Evolutionary conservation across 768 basidiomycete species (phyloP), one percentile per base, ranked within the genome.

Genomic region (Russula ochroleuca): DNA sequence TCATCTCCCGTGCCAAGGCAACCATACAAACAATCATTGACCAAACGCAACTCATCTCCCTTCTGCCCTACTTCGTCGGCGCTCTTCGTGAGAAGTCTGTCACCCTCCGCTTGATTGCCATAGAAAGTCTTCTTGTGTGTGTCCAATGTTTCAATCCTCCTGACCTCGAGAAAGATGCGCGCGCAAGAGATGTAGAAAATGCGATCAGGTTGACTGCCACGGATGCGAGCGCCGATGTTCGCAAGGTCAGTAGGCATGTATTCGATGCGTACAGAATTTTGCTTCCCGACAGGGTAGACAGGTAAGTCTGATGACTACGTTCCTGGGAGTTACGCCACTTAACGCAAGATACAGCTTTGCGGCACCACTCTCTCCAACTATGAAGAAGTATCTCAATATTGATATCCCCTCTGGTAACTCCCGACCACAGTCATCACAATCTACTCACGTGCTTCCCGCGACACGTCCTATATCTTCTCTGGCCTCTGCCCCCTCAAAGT

Each of bases 91-190:
- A 92, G 72, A 93, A 92, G 71, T 85, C 87, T 17, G 73, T 77
- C 21, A 81, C 83, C 2, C 75, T 87, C 33, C 81, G 92, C 57
- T 70, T 88, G 6, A 79, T 81, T 19, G 82, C 84, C n/a, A 81
- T 84, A 3, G 89, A 92, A 72, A 79, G 83, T 35, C 78, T 85
- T 0, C 70, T 92, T 54, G 78, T 80, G 17, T 87, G 85, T 65
- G 75, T 93, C 57, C 88, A 88, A 64, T 85, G 81, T 68, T 86
- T 85, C 72, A 90, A 89, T 73, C 90, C 90, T 10, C 88, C 88
- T 0, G 88, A 92, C 67, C 72, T 92, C 35, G 88, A 89, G 73
- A 87, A 82, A 72, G 88, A 90, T 52, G 64, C 75, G 0, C 77
- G 87, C 17, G 85, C 83, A 0, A 78, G 77, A 50, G 84, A 88